These are phyloP conservation scores for Mariannaea sp. DNA, from an alignment of 2,329 filamentous ascomycete genomes.

Conservation along the genomic window DNA sequence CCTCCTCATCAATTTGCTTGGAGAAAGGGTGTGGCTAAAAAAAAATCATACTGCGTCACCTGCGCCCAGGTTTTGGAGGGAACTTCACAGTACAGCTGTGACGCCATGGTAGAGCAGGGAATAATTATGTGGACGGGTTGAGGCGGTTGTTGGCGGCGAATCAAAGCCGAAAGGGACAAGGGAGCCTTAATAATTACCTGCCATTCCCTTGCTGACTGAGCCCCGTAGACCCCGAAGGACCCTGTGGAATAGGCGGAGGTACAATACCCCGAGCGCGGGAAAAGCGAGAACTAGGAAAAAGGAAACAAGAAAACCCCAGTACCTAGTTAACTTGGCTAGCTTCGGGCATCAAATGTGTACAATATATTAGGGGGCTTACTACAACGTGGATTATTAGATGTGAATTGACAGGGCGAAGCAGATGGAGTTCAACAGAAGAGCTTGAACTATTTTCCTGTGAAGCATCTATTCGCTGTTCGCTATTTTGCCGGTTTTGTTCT, in stretches of 20 bases:
- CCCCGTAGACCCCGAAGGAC: too few species aligned
- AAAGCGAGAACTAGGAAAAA: too few species aligned
- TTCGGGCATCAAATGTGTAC: too few species aligned
- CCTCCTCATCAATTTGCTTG: not conserved
- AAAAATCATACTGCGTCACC: slow-evolving; percentile 15
- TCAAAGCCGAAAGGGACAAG: slow-evolving; percentile 2
- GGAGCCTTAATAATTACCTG: too few species aligned
- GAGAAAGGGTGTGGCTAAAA: slow-evolving; percentile 17
- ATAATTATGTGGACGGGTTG: slow-evolving; percentile 22
- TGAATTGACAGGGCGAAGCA: not conserved
- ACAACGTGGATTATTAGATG: not conserved
- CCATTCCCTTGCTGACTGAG: too few species aligned
- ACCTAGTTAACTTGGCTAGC: not conserved
- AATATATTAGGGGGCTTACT: too few species aligned
- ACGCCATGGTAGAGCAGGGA: slow-evolving; percentile 23
- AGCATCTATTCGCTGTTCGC: too few species aligned
- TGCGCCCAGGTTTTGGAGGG: slow-evolving; percentile 17
- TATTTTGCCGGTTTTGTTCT: too few species aligned
- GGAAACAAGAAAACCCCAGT: too few species aligned
- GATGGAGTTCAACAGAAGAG: not conserved
- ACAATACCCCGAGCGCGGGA: slow-evolving; percentile 9
- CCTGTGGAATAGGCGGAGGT: slow-evolving; percentile 1
- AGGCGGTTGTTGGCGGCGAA: slow-evolving; percentile 29
- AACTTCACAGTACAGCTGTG: slow-evolving; percentile 21
- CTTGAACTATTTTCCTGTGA: too few species aligned